phyloP scores from a whole-genome alignment of 148 eudicot species.

The Cornus suecica region DNA sequence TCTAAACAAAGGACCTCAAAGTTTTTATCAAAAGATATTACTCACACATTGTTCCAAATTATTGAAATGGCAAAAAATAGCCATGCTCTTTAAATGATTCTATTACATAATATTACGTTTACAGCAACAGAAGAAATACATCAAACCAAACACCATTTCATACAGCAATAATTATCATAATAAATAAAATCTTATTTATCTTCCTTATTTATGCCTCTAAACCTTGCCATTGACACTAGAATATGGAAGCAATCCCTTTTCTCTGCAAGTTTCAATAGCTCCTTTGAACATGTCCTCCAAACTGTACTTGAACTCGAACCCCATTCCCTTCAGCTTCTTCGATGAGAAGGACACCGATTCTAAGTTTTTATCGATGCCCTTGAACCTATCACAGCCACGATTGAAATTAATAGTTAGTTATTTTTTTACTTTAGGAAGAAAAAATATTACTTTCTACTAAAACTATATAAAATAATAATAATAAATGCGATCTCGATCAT shows the following conservation, averaged over 20 bases:
- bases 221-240: conserved; percentile 18
- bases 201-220: background rate
- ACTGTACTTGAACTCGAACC: conserved; percentile 72
- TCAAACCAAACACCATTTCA: background rate
- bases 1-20: too few relatives aligned
- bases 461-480: too few relatives aligned
- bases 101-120: too few relatives aligned
- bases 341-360: conserved; percentile 57
- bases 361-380: conserved; percentile 56
- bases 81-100: too few relatives aligned
- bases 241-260: conserved; percentile 73
- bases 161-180: background rate
- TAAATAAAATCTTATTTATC: background rate
- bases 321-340: conserved; percentile 55
- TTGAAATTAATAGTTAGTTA: background rate
- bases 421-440: too few relatives aligned
- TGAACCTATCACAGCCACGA: conserved; percentile 41
- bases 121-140: background rate
- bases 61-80: too few relatives aligned
- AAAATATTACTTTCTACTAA: too few relatives aligned
- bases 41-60: too few relatives aligned
- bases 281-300: conserved; percentile 87
- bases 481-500: too few relatives aligned
- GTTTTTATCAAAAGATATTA: too few relatives aligned
- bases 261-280: conserved; percentile 76